Base-by-base conservation (phyloP, 2,329 filamentous ascomycete species). In the Mariannaea sp. region DNA sequence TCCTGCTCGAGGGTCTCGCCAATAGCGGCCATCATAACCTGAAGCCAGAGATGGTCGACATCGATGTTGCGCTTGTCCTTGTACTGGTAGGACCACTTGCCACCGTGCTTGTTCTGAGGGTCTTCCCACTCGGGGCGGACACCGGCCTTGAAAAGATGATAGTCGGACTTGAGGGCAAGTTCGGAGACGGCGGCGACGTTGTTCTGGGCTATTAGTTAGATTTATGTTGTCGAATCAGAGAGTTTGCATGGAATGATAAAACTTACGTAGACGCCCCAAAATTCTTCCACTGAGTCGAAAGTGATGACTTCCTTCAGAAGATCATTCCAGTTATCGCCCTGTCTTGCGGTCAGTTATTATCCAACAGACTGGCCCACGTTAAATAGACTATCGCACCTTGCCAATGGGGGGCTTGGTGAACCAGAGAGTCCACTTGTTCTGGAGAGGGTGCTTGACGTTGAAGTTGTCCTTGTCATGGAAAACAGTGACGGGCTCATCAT, bases 401-500 rank as follows among this genome's bases (percentile, higher is more conserved):
- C 92, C 92, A 72, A 87, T 95, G 36, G 93, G 89, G 48, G 94
- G 93, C 84, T 97, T 97, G 69, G 93, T 97, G 81, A 97, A 99
- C 95, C 95, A 99, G 51, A 99, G 81, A 55, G 94, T 97, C 94
- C 94, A 99, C 72, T 90, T 89, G 81, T 97, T 89, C 83, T 96
- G 92, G 57, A 99, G 83, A 63, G 92, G 93, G 75, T 99, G 94
- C 83, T 97, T 99, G 75, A 99, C 94, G 68, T 96, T 99, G 84
- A 99, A 99, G 82, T 99, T 97, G 64, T 97, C 89, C 66, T 94
- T 89, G 77, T 97, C 92, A 73, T 99, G 92, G 80, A 99, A 99
- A 65, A 99, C 93, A 40, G 94, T 99, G 68, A 96, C 82, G 45
- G 89, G 80, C 71, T 92, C 76, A 48, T 26, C 33, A 47, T 73